Conservation (phyloP, 2,329 filamentous ascomycete species). For the Ophiocordyceps robertsii region DNA sequence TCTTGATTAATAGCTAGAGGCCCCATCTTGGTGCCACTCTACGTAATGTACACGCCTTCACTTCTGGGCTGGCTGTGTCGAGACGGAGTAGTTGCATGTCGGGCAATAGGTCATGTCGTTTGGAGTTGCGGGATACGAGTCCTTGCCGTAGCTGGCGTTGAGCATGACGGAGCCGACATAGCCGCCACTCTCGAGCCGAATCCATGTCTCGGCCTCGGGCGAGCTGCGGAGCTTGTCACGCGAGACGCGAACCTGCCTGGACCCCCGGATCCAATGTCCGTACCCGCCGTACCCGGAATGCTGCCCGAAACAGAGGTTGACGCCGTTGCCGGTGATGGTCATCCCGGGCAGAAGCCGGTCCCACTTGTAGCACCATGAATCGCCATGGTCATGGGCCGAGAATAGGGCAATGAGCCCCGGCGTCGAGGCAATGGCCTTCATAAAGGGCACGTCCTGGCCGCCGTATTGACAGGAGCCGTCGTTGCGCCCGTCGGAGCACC, state of each 20-base stretch:
- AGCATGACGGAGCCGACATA: constrained; percentile 37
- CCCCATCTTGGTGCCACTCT: too few species aligned
- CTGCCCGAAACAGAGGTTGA: constrained; percentile 46
- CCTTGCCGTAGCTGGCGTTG: constrained; percentile 45
- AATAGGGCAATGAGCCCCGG: constrained; percentile 44
- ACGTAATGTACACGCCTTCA: too few species aligned
- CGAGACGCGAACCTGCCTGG: constrained; percentile 38
- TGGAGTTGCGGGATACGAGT: constrained; percentile 34
- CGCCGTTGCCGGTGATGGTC: constrained; percentile 24
- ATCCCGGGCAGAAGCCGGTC: constrained; percentile 21
- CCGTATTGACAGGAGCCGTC: constrained; percentile 26
- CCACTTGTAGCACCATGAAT: constrained; percentile 44
- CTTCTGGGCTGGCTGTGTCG: too few species aligned
- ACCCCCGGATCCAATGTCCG: constrained; percentile 48
- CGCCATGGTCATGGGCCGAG: constrained; percentile 53
- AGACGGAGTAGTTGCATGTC: constrained; percentile 7
- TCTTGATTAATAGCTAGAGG: too few species aligned
- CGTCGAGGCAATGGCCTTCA: constrained; percentile 43
- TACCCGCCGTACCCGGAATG: constrained; percentile 61
- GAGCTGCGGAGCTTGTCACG: constrained; percentile 22
- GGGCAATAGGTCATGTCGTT: constrained; percentile 18
- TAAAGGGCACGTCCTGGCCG: constrained; percentile 45
- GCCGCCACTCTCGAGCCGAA: constrained; percentile 42
- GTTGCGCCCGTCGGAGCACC: constrained; percentile 25
- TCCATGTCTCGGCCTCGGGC: constrained; percentile 41